phyloP scores from a whole-genome alignment of 2,329 filamentous ascomycete species.

The Aspergillus bombycis region DNA sequence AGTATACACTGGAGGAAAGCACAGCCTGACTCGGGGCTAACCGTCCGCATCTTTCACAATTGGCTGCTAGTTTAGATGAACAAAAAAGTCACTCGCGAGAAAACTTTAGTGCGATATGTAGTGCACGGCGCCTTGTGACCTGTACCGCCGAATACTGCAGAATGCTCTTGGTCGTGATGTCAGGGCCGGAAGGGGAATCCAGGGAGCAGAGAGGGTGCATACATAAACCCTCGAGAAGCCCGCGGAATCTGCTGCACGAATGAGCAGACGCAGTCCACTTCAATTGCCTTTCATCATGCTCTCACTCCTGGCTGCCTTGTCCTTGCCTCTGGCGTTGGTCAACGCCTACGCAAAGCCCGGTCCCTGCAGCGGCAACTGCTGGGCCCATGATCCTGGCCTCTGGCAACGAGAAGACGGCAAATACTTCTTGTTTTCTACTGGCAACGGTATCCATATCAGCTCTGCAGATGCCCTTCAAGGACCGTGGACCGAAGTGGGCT shows the following conservation, averaged over 20 bases:
- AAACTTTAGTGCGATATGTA: neutral
- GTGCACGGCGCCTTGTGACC: neutral
- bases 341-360: conserved; percentile 35
- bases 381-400: conserved; percentile 53
- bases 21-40: neutral
- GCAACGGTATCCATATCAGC: conserved; percentile 53
- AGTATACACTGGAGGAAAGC: neutral
- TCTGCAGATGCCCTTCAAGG: conserved; percentile 51
- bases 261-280: neutral
- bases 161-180: neutral
- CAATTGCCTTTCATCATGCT: conserved; percentile 20
- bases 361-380: conserved; percentile 37
- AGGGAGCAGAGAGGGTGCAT: neutral
- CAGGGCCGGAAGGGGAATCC: neutral
- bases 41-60: neutral
- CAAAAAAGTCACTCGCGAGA: too few relatives aligned
- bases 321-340: conserved; percentile 23
- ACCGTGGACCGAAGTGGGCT: conserved; percentile 54
- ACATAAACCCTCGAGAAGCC: neutral
- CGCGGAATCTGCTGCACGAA: neutral
- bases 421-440: conserved; percentile 59
- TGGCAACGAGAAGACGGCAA: conserved; percentile 54
- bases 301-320: conserved; percentile 24
- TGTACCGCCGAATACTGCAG: neutral
- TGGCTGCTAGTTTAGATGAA: neutral